A percentile compares a stretch with the other conserved stretches of the same genome.
These are phyloP conservation scores for Phytophthora pistaciae DNA, from an alignment of 352 stramenopile species.

Conservation along the genomic window DNA sequence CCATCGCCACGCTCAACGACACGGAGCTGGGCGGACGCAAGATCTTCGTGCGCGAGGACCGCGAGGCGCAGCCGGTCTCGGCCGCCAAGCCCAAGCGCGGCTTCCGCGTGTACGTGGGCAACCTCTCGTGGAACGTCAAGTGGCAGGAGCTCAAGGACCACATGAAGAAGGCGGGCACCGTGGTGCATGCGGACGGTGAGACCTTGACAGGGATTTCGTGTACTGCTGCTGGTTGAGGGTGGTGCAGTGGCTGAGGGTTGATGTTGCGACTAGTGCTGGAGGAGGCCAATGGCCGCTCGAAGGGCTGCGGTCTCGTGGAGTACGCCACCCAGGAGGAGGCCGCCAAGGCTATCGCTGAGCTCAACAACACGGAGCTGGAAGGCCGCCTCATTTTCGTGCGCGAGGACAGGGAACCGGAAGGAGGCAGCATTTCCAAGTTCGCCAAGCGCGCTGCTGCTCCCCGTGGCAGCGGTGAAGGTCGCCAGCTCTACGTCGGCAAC, in stretches of 20 bases:
- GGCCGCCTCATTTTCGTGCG: slow-evolving; percentile 91
- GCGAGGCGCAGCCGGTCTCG: slow-evolving; percentile 61
- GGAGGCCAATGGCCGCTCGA: slow-evolving; percentile 90
- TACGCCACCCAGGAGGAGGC: slow-evolving; percentile 80
- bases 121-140: slow-evolving; percentile 93
- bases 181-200: slow-evolving; percentile 85
- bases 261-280: slow-evolving; percentile 61
- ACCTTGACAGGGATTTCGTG: neutral
- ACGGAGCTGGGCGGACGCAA: slow-evolving; percentile 92
- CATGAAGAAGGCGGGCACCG: slow-evolving; percentile 89
- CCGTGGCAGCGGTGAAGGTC: slow-evolving; percentile 32
- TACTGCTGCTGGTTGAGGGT: neutral
- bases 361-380: slow-evolving; percentile 95
- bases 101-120: slow-evolving; percentile 89
- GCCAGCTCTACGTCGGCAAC: slow-evolving; percentile 82
- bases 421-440: slow-evolving; percentile 78
- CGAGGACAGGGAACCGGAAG: slow-evolving; percentile 82
- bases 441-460: slow-evolving; percentile 46
- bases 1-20: slow-evolving; percentile 91
- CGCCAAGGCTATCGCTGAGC: slow-evolving; percentile 82
- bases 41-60: slow-evolving; percentile 96
- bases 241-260: neutral
- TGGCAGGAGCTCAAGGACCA: slow-evolving; percentile 98
- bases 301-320: slow-evolving; percentile 87
- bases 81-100: slow-evolving; percentile 44